Base-by-base conservation (phyloP, 2,329 filamentous ascomycete species). In the Neonectria punicea region DNA sequence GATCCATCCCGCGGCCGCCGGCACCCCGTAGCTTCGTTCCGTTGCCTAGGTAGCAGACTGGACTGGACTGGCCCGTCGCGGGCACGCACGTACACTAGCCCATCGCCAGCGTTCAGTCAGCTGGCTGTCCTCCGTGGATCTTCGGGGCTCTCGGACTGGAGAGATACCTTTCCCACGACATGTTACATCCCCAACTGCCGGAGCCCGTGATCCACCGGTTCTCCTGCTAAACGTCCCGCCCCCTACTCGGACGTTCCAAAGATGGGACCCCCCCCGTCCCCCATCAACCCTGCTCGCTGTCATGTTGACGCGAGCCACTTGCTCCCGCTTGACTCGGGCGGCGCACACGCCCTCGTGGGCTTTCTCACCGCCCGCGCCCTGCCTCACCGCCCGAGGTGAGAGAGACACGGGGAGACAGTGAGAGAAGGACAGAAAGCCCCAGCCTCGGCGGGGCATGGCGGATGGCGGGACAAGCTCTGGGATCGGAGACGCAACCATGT, bases 311-410 rank as follows among this genome's bases (percentile, higher is more conserved):
- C 20, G 10, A 46, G 13, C 43, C 36, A 46, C 30, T 10, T n/a
- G 28, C 50, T 47, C 32, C 50, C 28, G 44, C 53, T n/a, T 43
- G 46, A 51, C 53, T 50, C 44, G 44, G 36, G 53, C 46, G 6
- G 53, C 46, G 6, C 10, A 22, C 53, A 56, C 44, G 53, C 53
- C 43, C 53, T 61, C 53, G 18, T 46, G 5, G 16, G 9, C 16
- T 25, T 25, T 54, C 53, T 62, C 60, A 62, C 59, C 60, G 60
- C 60, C 20, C 53, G 47, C 44, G 36, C 22, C 22, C 22, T 25
- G 22, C 22, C 53, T 62, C 60, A 62, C 59, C 60, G 60, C 60
- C 20, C 53, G 47, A 44, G 36, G 47, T 50, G 50, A 51, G 20
- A 41, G 13, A 46, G 10, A 20, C 11, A 13, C 22, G 22, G 22